Percentiles rank a stretch among this genome's conserved stretches.
These are phyloP conservation scores for Falciphora oryzae DNA, from an alignment of 2,329 filamentous ascomycete species.

Conservation along the genomic window DNA sequence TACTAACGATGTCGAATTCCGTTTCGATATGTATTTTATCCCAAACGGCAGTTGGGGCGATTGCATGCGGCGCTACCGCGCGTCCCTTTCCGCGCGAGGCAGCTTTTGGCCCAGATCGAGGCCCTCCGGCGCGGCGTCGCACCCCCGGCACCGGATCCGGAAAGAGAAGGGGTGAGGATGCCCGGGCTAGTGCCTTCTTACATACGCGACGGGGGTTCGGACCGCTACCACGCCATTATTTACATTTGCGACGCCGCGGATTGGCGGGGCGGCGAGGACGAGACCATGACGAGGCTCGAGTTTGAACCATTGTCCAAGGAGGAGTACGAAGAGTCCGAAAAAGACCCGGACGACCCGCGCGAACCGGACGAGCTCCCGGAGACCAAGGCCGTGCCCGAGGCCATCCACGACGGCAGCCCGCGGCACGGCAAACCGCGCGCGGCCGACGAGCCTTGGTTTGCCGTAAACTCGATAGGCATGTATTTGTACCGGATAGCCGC, in stretches of 20 bases:
- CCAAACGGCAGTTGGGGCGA: background rate
- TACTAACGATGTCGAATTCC: background rate
- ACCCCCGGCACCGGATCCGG: too few relatives aligned
- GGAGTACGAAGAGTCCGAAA: background rate
- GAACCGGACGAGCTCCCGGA: background rate
- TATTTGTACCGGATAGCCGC: too few relatives aligned
- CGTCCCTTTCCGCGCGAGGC: too few relatives aligned
- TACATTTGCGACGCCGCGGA: background rate
- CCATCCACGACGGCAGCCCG: too few relatives aligned
- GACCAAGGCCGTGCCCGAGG: background rate
- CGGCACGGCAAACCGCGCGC: too few relatives aligned
- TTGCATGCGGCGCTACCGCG: background rate
- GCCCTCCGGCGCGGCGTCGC: too few relatives aligned
- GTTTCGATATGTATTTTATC: background rate
- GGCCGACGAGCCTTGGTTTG: too few relatives aligned
- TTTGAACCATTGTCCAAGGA: background rate
- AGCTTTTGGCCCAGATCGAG: background rate
- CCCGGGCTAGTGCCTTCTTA: background rate
- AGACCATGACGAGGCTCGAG: background rate
- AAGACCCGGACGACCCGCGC: background rate
- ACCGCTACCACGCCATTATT: background rate
- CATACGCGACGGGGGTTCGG: background rate
- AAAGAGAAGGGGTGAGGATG: background rate
- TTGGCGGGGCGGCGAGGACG: background rate
- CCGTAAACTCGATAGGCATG: too few relatives aligned